phyloP scores from a whole-genome alignment of 768 basidiomycete species.

The Mycena maculata region DNA sequence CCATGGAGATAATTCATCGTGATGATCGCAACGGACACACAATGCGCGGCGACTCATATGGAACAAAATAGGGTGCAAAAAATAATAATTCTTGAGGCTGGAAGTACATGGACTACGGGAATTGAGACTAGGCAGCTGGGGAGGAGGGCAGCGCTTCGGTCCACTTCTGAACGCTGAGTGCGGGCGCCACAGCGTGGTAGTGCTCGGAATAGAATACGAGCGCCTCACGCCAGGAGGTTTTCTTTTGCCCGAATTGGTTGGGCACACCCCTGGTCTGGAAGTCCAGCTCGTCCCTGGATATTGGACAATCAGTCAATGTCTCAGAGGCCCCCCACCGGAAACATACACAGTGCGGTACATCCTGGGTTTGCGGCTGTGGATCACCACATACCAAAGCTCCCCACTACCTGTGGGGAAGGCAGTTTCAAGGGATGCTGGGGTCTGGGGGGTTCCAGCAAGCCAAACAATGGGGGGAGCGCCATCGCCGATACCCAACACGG shows the following conservation, averaged over 20 bases:
- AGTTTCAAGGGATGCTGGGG: neutral
- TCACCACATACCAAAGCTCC: constrained; percentile 10
- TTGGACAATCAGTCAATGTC: too few species aligned
- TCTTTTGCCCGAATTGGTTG: neutral
- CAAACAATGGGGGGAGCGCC: neutral
- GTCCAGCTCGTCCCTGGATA: neutral
- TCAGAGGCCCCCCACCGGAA: neutral
- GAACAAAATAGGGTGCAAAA: too few species aligned
- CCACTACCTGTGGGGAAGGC: neutral
- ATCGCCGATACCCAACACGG: neutral
- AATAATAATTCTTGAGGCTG: too few species aligned
- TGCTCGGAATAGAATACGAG: neutral
- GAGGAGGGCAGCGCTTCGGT: neutral
- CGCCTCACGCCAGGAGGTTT: neutral
- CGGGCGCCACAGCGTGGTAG: neutral
- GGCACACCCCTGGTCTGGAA: neutral
- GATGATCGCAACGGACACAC: too few species aligned
- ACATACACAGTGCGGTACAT: neutral
- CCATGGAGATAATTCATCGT: too few species aligned
- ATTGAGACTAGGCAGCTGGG: neutral
- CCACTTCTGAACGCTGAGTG: constrained; percentile 1
- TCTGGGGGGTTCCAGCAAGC: neutral
- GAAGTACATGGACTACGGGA: neutral
- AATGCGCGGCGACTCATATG: too few species aligned
- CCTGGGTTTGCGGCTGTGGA: constrained; percentile 1